Evolutionary conservation across 331 rosid species (phyloP), one percentile per base, ranked within the genome.

Genomic region (Ulmus americana): DNA sequence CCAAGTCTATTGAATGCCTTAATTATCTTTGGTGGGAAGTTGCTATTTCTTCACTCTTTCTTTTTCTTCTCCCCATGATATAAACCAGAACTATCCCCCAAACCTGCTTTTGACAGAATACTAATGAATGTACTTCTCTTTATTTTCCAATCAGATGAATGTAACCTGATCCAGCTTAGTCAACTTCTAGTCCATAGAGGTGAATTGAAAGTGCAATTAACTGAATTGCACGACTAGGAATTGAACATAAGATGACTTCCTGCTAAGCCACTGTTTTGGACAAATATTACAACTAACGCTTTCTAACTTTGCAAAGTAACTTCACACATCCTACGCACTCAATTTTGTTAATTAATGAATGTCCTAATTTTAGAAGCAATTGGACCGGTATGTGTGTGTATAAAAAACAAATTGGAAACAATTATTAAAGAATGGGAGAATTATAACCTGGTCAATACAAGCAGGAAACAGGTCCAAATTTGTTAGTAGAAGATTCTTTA

Each of bases 391-490:
- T 28, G 35, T 28, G 35, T 28, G 35, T 28, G 35, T 28, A 3
- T 28, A 28, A 9, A 44, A 44, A 20, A 45, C 10, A 10, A 5
- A 13, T 7, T 13, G 8, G 35, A 28, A 11, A 47, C 8, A 39
- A 61, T 18, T 8, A 63, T 40, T 28, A n/a, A 45, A 52, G 39
- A 61, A 20, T 39, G 55, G 35, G 39, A 35, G 14, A 18, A 66
- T 28, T 39, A 63, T 57, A 82, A 90, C 99, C 96, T 94, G 99
- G 80, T 94, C 99, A 75, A 94, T 94, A 70, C 97, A 94, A 39
- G 99, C 84, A 52, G 96, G 99, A 84, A 94, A 94, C 52, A 94
- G 81, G 78, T 94, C 99, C 95, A 94, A 76, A 81, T 94, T 94
- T 55, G 97, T 94, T 39, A 85, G 86, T 70, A 94, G 68, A 70